Base-by-base conservation (phyloP, 345 rosid species). In the Gossypium arboreum region DNA sequence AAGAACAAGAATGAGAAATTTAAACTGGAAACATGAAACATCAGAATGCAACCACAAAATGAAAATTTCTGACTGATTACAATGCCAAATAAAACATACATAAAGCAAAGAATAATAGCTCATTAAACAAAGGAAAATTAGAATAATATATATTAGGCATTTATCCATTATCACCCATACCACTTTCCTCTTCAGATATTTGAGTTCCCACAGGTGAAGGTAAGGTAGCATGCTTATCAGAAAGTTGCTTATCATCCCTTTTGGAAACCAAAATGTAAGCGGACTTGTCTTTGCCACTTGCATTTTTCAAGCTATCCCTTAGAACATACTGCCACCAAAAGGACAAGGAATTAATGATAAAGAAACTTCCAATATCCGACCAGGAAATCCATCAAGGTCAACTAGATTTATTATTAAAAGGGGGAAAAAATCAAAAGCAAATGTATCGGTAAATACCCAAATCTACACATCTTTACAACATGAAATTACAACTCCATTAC, bases 291-390 rank as follows among this genome's bases (percentile, higher is more conserved):
- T 87, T 87, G 55, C 88, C 83, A 73, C 80, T 75, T 39, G 83
- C 52, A 51, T 75, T 71, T 80, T 88, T 86, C 29, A 74, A 83
- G 66, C 75, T 22, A 69, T 87, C 86, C 81, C 90, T 84, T 51
- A 81, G 76, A 68, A 89, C 85, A 75, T 89, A 89, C 93, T 89
- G 86, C 79, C 81, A 80, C 68, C 72, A 79, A 79, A 47, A 63
- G 22, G 50, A 76, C 9, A 68, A 66, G 59, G n/a, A 27, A 52
- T 76, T 43, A 77, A 70, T 54, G 47, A 58, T 44, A 12, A 44
- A 17, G 15, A 43, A 34, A 73, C 2, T 63, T 17, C 52, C 61
- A 12, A 59, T 27, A 67, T 25, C 16, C 29, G 3, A 61, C 24
- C 25, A 68, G 43, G 18, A 69, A 7, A 67, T 22, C 55, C 16